phyloP scores from a whole-genome alignment of 106 monocot genomes.

The Ottelia alismoides region DNA sequence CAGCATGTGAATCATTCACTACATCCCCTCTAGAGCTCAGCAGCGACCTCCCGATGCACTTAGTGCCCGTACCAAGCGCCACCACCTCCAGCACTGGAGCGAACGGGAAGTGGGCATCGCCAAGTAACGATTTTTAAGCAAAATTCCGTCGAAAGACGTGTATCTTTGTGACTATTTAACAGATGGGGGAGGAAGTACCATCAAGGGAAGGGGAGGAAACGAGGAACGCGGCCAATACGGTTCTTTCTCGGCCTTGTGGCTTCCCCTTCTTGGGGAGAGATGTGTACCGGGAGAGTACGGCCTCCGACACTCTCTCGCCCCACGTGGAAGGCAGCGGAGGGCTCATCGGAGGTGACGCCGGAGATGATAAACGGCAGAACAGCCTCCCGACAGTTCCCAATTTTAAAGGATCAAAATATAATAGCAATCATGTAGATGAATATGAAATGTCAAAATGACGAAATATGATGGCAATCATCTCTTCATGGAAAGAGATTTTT shows the following conservation, averaged over 20 bases:
- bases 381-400: no score
- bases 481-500: no score
- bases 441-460: no score
- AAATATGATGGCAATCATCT: no score
- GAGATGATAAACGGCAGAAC: no score
- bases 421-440: no score
- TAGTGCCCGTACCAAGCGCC: constrained; percentile 84
- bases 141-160: no score
- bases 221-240: constrained; percentile 76
- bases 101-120: not conserved
- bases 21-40: constrained; percentile 76
- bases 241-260: constrained; percentile 68
- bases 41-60: constrained; percentile 74
- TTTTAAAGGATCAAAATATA: no score
- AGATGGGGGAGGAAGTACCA: constrained; percentile 17
- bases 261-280: constrained; percentile 82
- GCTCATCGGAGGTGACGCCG: no score
- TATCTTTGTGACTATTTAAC: no score
- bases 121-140: no score
- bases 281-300: constrained; percentile 32
- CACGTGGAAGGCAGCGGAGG: constrained; percentile 2
- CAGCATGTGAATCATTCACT: constrained; percentile 90
- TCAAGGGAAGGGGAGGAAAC: constrained; percentile 48
- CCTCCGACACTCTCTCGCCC: constrained; percentile 34
- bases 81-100: constrained; percentile 49